Evolutionary conservation across 108 stramenopile species (phyloP), one percentile per base, ranked within the genome.

Genomic region (Fistulifera solaris): DNA sequence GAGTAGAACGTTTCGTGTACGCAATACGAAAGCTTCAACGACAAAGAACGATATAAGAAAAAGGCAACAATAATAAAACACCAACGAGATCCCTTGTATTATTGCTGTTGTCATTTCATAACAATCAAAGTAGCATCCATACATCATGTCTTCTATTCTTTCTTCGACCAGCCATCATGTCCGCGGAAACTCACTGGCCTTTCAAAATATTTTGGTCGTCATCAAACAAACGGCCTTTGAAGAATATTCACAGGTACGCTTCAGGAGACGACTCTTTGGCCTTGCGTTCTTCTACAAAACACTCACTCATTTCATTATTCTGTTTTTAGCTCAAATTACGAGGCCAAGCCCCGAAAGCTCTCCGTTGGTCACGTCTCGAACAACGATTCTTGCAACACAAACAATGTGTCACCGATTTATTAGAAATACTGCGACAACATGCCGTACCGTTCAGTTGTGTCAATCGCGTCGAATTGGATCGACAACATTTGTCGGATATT

Each of bases 201-300:
- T 72, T 46, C 73, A 58, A 11, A 78, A 78, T 16, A 61, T 97
- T n/a, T 66, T 97, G 17, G 72, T 97, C 24, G 96, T 97, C n/a
- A 95, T 97, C 39, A 97, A 97, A 53, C 94, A 95, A 40, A 97
- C 93, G 1, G 92, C 96, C 8, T 97, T 86, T 63, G 96, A 97
- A 65, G 87, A 85, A 59, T 66, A 72, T 53, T 72, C 71, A 11
- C 63, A 66, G 41, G 61, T 70, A 8, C 23, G 60, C 38, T n/a
- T n/a, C n/a, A n/a, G n/a, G n/a, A n/a, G n/a, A 35, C 8, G 3
- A 8, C 31, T 35, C 31, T 35, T 35, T 35, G 31, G 6, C 8
- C 31, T 35, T n/a, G n/a, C n/a, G 8, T 35, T 35, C 8, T 35
- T 35, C 3, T 35, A 35, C 8, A 35, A 35, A 35, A 35, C 8